Percentiles rank a stretch among this genome's conserved stretches.
Conservation (phyloP, 2,329 filamentous ascomycete species). For the Pseudogymnoascus sp. region DNA sequence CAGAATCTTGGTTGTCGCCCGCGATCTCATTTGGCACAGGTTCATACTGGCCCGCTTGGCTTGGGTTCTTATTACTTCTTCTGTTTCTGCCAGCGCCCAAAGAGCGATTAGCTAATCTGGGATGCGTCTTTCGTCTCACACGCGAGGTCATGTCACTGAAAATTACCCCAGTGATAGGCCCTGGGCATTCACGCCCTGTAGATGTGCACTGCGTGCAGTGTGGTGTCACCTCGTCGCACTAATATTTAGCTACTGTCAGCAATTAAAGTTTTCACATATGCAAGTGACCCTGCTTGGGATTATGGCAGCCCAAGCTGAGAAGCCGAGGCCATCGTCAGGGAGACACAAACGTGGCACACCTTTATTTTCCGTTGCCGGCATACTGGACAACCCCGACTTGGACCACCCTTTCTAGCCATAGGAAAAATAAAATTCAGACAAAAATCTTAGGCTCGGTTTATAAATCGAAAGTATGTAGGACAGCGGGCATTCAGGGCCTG, state of each 20-base stretch:
- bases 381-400: constrained; percentile 1
- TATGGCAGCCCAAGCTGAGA: not conserved
- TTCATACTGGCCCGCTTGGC: not conserved
- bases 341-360: not conserved
- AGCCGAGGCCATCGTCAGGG: not conserved
- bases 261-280: not conserved
- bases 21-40: not conserved
- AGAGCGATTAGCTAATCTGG: not conserved
- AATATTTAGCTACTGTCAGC: not conserved
- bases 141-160: constrained; percentile 7
- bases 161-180: constrained; percentile 6
- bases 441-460: not conserved
- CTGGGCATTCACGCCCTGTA: constrained; percentile 3
- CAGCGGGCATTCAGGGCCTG: not conserved
- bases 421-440: not conserved
- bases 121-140: not conserved
- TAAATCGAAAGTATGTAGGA: not conserved
- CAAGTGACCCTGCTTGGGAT: not conserved
- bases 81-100: not conserved
- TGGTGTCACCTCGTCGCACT: constrained; percentile 7
- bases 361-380: constrained; percentile 7
- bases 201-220: not conserved
- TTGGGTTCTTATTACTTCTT: not conserved
- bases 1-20: not conserved
- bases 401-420: not conserved